Percentiles rank a stretch among this genome's conserved stretches.
phyloP scores from a whole-genome alignment of 495 filamentous ascomycete genomes.

The Saxophila tyrrhenica region DNA sequence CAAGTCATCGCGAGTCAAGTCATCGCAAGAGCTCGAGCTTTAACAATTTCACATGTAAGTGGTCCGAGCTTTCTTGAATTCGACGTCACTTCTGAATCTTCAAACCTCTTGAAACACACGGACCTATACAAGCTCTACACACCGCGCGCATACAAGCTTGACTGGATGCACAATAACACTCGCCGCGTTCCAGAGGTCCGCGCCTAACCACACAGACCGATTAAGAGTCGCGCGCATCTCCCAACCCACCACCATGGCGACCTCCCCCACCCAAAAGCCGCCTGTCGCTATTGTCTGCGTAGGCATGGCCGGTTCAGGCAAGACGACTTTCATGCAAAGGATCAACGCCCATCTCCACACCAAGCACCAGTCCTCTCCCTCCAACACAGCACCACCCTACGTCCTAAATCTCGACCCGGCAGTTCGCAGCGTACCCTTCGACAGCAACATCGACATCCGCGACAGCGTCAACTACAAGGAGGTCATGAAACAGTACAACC shows the following conservation, averaged over 20 bases:
- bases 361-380: conserved; percentile 33
- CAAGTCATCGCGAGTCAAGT: background rate
- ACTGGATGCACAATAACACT: too few relatives aligned
- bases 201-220: too few relatives aligned
- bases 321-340: conserved; percentile 97
- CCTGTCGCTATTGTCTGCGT: conserved; percentile 82
- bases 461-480: conserved; percentile 99
- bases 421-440: conserved; percentile 90
- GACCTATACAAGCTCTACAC: too few relatives aligned
- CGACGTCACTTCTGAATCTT: background rate
- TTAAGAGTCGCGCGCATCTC: too few relatives aligned
- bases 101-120: background rate
- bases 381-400: conserved; percentile 53
- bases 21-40: too few relatives aligned
- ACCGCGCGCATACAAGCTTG: too few relatives aligned
- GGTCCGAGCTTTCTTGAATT: conserved; percentile 1
- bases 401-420: conserved; percentile 96
- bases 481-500: conserved; percentile 98
- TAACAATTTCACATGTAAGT: background rate
- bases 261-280: conserved; percentile 7
- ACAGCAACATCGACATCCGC: conserved; percentile 93
- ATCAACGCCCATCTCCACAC: conserved; percentile 84
- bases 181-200: too few relatives aligned
- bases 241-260: conserved; percentile 19
- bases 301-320: conserved; percentile 96